Conservation (phyloP, 768 basidiomycete species). For the Lactarius indigo region DNA sequence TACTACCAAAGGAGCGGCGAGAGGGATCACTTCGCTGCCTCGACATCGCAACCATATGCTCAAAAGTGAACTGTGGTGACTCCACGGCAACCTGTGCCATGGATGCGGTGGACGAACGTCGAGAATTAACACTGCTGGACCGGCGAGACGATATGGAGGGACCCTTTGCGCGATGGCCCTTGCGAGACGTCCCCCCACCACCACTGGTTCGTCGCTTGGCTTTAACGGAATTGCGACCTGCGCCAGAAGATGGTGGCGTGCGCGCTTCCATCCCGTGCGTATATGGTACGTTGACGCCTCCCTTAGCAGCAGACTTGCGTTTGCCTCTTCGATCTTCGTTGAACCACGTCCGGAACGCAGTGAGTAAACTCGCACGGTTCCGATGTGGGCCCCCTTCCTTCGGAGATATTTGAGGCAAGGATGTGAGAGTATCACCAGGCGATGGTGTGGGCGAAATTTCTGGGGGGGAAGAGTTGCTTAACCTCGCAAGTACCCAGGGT, state of each 20-base stretch:
- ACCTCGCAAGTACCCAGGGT: constrained; percentile 59
- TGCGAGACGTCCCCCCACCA: constrained; percentile 29
- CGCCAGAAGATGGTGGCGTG: constrained; percentile 13
- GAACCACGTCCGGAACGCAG: constrained; percentile 89
- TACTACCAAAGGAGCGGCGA: constrained; percentile 70
- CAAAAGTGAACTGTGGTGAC: constrained; percentile 43
- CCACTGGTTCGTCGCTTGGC: constrained; percentile 50
- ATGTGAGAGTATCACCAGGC: constrained; percentile 50
- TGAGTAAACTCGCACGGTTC: constrained; percentile 76
- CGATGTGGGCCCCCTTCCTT: constrained; percentile 42
- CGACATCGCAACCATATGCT: constrained; percentile 40
- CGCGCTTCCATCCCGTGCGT: constrained; percentile 19
- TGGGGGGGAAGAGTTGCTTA: constrained; percentile 30
- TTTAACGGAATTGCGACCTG: constrained; percentile 34
- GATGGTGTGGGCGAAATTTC: constrained; percentile 49
- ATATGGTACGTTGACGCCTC: constrained; percentile 10
- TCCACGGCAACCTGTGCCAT: constrained; percentile 49
- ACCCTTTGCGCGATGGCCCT: constrained; percentile 58
- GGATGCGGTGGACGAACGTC: constrained; percentile 59
- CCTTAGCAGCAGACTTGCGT: constrained; percentile 47
- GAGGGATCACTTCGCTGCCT: constrained; percentile 50
- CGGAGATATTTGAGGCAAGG: constrained; percentile 40
- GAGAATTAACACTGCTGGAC: constrained; percentile 89
- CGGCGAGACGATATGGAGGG: constrained; percentile 78
- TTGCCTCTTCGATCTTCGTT: constrained; percentile 89